These are phyloP conservation scores for Phytomonas francai DNA, from an alignment of 208 protist species.

Conservation along the genomic window DNA sequence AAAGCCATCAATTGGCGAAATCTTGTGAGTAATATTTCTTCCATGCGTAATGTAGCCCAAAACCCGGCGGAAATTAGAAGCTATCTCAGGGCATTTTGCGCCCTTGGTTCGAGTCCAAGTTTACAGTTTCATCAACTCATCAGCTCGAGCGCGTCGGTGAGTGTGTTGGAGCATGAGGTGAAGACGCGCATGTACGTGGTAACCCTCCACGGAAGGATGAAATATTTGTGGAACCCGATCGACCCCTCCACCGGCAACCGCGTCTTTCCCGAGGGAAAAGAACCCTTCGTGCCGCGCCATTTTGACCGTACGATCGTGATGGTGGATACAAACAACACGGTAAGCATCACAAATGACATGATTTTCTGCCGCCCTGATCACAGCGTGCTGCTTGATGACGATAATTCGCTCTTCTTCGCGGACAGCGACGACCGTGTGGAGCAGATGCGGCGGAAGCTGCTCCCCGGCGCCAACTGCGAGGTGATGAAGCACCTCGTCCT, in stretches of 20 bases:
- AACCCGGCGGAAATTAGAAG: conserved; percentile 35
- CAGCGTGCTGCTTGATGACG: conserved; percentile 48
- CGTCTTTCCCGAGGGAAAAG: conserved; percentile 24
- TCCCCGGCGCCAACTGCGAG: conserved; percentile 32
- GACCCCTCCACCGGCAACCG: conserved; percentile 21
- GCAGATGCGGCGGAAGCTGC: conserved; percentile 43
- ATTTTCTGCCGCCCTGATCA: conserved; percentile 70
- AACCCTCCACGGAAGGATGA: conserved; percentile 72
- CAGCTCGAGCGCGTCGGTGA: conserved; percentile 63
- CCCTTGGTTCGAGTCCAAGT: conserved; percentile 5
- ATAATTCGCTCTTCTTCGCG: conserved; percentile 63
- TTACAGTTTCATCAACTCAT: conserved; percentile 39
- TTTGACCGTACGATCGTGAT: conserved; percentile 78
- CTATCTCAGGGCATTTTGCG: conserved; percentile 36
- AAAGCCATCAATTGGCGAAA: conserved; percentile 52
- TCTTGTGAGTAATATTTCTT: conserved; percentile 41
- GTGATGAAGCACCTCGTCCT: conserved; percentile 56
- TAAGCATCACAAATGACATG: conserved; percentile 71
- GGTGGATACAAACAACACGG: conserved; percentile 19
- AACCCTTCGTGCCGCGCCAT: conserved; percentile 56
- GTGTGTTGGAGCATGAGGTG: conserved; percentile 37
- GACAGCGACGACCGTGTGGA: conserved; percentile 43
- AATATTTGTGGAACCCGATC: conserved; percentile 54
- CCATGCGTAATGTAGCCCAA: conserved; percentile 40
- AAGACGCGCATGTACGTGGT: conserved; percentile 52